phyloP scores from a whole-genome alignment of 192 early-diverging fungal genomes.

The Coemansia sp. region DNA sequence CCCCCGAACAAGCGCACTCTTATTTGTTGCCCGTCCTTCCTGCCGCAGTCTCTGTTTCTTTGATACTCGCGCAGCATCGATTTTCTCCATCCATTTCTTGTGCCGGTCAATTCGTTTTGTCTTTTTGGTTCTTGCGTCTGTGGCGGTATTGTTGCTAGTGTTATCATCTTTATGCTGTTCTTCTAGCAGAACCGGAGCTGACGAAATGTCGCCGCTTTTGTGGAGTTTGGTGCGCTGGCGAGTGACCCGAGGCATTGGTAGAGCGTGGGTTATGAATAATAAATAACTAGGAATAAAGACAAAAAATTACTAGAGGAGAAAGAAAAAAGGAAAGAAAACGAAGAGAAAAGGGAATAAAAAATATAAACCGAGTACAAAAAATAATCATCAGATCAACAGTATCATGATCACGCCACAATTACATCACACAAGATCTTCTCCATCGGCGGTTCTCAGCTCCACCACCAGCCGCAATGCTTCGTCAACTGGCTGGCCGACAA shows the following conservation, averaged over 20 bases:
- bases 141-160: no score
- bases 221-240: slow-evolving; percentile 3
- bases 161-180: neutral
- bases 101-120: slow-evolving; percentile 60
- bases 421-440: slow-evolving; percentile 46
- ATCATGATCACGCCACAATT: neutral
- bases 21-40: slow-evolving; percentile 44
- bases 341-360: neutral
- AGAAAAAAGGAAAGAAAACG: neutral
- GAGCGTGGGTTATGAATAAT: neutral
- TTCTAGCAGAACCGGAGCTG: neutral
- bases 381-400: no score
- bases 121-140: slow-evolving; percentile 42
- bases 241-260: neutral
- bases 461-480: slow-evolving; percentile 80
- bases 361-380: neutral
- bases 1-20: slow-evolving; percentile 56
- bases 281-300: neutral
- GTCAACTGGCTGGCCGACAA: slow-evolving; percentile 75
- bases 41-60: slow-evolving; percentile 53
- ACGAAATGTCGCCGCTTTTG: slow-evolving; percentile 6
- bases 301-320: neutral
- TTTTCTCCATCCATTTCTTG: slow-evolving; percentile 65
- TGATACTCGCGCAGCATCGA: slow-evolving; percentile 55
- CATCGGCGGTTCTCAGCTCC: slow-evolving; percentile 80